phyloP scores from a whole-genome alignment of 164 flowering plant genomes.

The Protea cynaroides region DNA sequence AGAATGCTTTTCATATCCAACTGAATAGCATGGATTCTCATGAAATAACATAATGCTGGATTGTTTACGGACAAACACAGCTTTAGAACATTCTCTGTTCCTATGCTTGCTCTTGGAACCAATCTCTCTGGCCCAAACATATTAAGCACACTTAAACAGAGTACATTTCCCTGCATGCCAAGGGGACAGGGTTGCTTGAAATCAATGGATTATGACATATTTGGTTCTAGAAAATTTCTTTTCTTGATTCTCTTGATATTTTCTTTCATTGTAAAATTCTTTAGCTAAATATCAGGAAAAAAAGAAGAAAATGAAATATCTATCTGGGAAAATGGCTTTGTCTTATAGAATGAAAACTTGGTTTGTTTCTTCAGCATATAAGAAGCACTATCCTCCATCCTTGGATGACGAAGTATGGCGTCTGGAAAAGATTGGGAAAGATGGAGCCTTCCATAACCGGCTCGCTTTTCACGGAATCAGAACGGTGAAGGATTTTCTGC shows the following conservation, averaged over 20 bases:
- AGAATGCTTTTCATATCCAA: too few species aligned
- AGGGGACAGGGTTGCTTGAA: neutral
- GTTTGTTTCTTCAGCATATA: constrained; percentile 21
- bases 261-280: neutral
- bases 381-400: constrained; percentile 36
- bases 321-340: neutral
- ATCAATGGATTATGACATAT: neutral
- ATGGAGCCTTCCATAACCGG: constrained; percentile 34
- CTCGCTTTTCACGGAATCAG: constrained; percentile 19
- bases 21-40: too few species aligned
- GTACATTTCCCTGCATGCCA: too few species aligned
- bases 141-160: too few species aligned
- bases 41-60: too few species aligned
- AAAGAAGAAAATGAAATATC: neutral
- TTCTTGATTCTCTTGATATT: neutral
- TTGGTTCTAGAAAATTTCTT: neutral
- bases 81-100: too few species aligned
- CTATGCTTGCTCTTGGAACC: too few species aligned
- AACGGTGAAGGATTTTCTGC: constrained; percentile 43
- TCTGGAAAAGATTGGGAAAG: constrained; percentile 31
- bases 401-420: constrained; percentile 43
- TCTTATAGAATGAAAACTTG: neutral
- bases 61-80: too few species aligned
- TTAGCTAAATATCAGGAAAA: neutral
- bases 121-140: too few species aligned